Base-by-base conservation (phyloP, 2,329 filamentous ascomycete species). In the Pyrenophora seminiperda region DNA sequence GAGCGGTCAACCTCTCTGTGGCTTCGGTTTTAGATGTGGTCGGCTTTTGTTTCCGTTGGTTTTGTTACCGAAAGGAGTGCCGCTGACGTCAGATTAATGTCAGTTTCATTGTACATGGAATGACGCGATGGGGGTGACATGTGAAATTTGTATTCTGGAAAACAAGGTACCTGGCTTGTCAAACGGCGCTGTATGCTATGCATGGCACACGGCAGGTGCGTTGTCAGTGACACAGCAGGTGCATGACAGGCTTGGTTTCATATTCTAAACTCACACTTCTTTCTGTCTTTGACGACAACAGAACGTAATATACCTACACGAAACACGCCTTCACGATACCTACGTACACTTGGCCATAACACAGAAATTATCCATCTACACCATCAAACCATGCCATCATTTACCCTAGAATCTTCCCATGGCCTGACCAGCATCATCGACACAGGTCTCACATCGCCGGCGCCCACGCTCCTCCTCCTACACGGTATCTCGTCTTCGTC, bases 401-500 rank as follows among this genome's bases (percentile, higher is more conserved):
- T 64, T 45, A 54, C 52, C 5, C 43, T 67, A 33, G 31, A 59
- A 14, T 63, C 61, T 2, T 18, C 41, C 2, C 62, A 68, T 37
- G 67, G 65, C 34, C 47, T 59, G 10, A 63, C 66, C 37, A 48
- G 53, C 45, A 46, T 68, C 15, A 61, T 46, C 5, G 59, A 64
- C 50, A 62, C 61, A 1, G 50, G 36, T 19, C 54, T 62, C 33
- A 60, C 56, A 17, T 59, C 54, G 31, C 11, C 32, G 30, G n/a
- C 40, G 6, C 62, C 64, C 15, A 44, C 61, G 5, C 54, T 72
- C 15, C 62, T 71, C 24, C 62, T 69, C 34, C 53, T 72, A 27
- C 68, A 72, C 47, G 66, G 64, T 41, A 72, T 70, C 56, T 65
- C 62, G 15, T 68, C 62, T 15, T 57, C 53, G 44, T 62, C 59